phyloP scores from a whole-genome alignment of 805 yeast species.

The Metschnikowia chrysomelidarum region DNA sequence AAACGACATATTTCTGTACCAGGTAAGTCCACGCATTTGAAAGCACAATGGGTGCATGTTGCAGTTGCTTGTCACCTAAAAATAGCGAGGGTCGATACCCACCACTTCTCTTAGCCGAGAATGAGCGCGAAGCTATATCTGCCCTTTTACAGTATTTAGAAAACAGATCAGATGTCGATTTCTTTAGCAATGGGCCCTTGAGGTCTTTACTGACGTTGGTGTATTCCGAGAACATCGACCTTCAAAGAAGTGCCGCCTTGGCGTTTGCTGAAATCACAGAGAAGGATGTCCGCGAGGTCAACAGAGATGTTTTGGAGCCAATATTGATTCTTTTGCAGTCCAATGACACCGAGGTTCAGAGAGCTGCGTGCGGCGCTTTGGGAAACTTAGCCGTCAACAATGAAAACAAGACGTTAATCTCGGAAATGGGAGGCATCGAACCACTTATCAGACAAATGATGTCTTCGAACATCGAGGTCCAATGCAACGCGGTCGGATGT shows the following conservation, averaged over 20 bases:
- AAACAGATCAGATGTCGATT: constrained; percentile 82
- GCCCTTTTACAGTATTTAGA: constrained; percentile 86
- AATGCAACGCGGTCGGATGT: constrained; percentile 98
- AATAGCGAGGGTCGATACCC: constrained; percentile 63
- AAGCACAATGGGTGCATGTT: constrained; percentile 39
- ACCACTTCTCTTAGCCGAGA: constrained; percentile 80
- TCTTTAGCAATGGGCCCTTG: constrained; percentile 81
- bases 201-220: constrained; percentile 90
- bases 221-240: constrained; percentile 89
- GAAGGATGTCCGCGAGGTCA: constrained; percentile 88
- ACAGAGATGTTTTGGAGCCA: constrained; percentile 90
- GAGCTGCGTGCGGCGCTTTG: constrained; percentile 98
- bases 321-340: constrained; percentile 83
- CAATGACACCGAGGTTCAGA: constrained; percentile 89
- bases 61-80: constrained; percentile 40
- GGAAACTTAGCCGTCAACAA: constrained; percentile 98
- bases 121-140: constrained; percentile 95
- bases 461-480: constrained; percentile 95
- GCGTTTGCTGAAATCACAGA: constrained; percentile 99
- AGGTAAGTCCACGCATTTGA: too few species aligned
- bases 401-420: constrained; percentile 88
- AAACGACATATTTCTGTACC: too few species aligned
- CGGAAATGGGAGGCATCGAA: constrained; percentile 97
- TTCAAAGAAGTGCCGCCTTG: constrained; percentile 94
- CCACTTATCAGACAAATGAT: constrained; percentile 97